phyloP scores from a whole-genome alignment of 2,329 filamentous ascomycete genomes.

The Diaporthe ilicicola region DNA sequence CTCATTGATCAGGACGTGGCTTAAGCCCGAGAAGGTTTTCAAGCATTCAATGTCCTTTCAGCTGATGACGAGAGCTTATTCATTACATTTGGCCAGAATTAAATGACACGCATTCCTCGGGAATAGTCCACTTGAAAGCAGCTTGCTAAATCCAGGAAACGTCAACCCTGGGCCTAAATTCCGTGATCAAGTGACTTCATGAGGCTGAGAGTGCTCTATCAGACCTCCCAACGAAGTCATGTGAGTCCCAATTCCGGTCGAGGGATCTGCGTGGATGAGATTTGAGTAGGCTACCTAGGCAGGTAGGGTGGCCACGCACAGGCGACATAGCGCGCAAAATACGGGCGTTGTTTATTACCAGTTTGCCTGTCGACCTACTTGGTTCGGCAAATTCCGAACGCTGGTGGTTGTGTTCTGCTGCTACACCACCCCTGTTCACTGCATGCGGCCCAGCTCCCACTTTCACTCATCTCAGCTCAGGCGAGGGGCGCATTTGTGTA shows the following conservation, averaged over 20 bases:
- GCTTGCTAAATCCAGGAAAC: not conserved
- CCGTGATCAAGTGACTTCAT: not conserved
- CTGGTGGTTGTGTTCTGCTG: not conserved
- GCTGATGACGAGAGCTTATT: not conserved
- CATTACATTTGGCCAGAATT: not conserved
- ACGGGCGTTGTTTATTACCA: not conserved
- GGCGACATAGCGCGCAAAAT: not conserved
- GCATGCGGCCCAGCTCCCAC: not conserved
- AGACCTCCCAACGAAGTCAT: not conserved
- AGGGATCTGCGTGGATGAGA: too few species aligned
- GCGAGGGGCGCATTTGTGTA: slow-evolving; percentile 5
- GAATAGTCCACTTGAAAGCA: not conserved
- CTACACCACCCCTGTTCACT: not conserved
- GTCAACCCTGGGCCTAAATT: not conserved
- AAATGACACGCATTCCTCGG: not conserved
- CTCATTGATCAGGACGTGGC: not conserved
- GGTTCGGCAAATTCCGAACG: not conserved
- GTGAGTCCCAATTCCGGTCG: too few species aligned
- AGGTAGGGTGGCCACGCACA: too few species aligned
- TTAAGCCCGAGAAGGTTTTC: too few species aligned
- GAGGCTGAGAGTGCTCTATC: not conserved
- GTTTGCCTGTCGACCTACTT: not conserved
- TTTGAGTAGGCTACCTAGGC: too few species aligned
- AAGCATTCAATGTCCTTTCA: not conserved
- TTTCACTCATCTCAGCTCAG: not conserved